Conservation (phyloP, 176 grass and related monocot genomes). For the Eragrostis curvula region DNA sequence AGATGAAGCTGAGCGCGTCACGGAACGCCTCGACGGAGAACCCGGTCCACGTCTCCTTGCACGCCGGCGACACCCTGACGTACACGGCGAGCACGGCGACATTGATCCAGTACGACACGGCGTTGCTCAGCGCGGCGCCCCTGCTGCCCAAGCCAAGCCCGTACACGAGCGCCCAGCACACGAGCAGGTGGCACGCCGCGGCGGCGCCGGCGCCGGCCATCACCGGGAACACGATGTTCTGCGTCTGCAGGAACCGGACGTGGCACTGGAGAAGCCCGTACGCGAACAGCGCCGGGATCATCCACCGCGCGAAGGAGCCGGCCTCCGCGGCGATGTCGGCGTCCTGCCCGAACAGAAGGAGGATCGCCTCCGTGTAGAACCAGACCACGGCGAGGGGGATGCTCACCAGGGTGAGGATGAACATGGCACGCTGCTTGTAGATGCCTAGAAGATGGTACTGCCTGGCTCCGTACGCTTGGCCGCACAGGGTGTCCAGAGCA, state of each 20-base stretch:
- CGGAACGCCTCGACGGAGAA: constrained; percentile 34
- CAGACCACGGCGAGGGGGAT: constrained; percentile 32
- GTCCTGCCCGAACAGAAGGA: constrained; percentile 50
- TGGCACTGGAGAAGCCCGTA: constrained; percentile 58
- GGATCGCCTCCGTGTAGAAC: constrained; percentile 47
- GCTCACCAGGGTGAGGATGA: constrained; percentile 41
- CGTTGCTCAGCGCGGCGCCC: constrained; percentile 52
- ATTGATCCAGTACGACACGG: constrained; percentile 38
- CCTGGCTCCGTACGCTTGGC: constrained; percentile 55
- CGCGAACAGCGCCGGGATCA: constrained; percentile 55
- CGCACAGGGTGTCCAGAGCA: constrained; percentile 39
- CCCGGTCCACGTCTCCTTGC: constrained; percentile 45
- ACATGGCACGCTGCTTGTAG: constrained; percentile 59
- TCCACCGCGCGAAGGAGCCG: constrained; percentile 44
- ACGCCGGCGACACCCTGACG: background rate
- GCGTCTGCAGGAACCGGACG: constrained; percentile 54
- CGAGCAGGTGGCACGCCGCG: constrained; percentile 45
- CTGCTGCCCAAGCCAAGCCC: constrained; percentile 36
- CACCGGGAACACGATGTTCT: constrained; percentile 59
- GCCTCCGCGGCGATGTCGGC: constrained; percentile 47
- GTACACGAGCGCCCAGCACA: constrained; percentile 64
- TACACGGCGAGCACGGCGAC: constrained; percentile 31
- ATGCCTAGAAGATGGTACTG: constrained; percentile 49
- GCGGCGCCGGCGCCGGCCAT: constrained; percentile 47
- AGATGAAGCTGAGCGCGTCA: constrained; percentile 32